Conservation (phyloP, 2,329 filamentous ascomycete genomes). For the Pseudocercospora crystallina region DNA sequence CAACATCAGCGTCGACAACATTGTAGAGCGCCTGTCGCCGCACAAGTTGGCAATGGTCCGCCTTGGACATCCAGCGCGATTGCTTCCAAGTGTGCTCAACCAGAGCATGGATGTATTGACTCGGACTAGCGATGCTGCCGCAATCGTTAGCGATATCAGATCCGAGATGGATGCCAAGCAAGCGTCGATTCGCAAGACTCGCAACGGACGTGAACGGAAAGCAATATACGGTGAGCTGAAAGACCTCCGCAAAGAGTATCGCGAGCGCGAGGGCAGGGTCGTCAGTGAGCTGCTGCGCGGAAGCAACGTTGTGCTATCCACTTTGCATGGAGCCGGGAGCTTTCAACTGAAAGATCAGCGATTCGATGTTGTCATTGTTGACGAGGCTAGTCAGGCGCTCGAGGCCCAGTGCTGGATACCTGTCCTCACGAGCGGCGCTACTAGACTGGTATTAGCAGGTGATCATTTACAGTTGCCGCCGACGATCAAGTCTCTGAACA, state of each 20-base stretch:
- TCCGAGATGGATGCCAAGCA: conserved; percentile 93
- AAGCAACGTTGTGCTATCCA: conserved; percentile 87
- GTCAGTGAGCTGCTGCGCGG: conserved; percentile 71
- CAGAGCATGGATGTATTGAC: conserved; percentile 92
- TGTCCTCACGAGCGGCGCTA: conserved; percentile 63
- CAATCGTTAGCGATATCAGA: conserved; percentile 85
- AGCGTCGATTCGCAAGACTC: conserved; percentile 81
- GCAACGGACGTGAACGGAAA: conserved; percentile 73
- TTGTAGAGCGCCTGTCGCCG: conserved; percentile 84
- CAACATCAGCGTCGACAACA: conserved; percentile 97
- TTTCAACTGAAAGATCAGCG: conserved; percentile 74
- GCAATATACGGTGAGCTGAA: conserved; percentile 83
- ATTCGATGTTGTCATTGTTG: conserved; percentile 93
- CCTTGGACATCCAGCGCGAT: conserved; percentile 85
- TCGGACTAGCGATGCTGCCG: conserved; percentile 83
- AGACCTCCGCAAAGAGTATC: conserved; percentile 74
- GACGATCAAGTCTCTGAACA: conserved; percentile 77
- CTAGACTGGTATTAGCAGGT: conserved; percentile 85
- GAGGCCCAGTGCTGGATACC: conserved; percentile 98
- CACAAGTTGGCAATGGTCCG: conserved; percentile 85
- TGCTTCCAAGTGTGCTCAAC: conserved; percentile 81
- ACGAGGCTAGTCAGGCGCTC: conserved; percentile 92
- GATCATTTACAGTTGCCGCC: conserved; percentile 86
- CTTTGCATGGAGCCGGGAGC: conserved; percentile 86
- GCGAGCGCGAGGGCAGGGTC: conserved; percentile 79